Evolutionary conservation across 2,329 filamentous ascomycete species (phyloP), one percentile per base, ranked within the genome.

Genomic region (Sporothrix curviconia): DNA sequence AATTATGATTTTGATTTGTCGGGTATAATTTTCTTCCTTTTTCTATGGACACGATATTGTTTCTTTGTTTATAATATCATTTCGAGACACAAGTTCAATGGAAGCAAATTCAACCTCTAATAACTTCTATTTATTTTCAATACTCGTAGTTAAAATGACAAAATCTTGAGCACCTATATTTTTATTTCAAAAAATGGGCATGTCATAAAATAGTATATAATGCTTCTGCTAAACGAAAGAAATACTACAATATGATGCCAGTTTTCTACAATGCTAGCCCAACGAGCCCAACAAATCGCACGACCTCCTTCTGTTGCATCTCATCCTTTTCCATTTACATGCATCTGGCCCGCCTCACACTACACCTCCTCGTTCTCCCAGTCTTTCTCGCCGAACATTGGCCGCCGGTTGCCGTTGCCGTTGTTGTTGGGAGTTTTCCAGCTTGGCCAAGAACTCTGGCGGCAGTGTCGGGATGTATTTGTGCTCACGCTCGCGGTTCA

Each of bases 391-490:
- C 74, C 76, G 71, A 81, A 85, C 72, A 84, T 81, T 19, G 80
- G 80, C 40, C 75, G 73, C 64, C 72, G 78, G 37, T 42, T 55
- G n/a, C 54, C 55, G 28, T 76, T 72, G 59, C 71, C 73, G 55
- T 17, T 44, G 7, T 76, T 78, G 60, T n/a, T n/a, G n/a, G n/a
- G 72, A 77, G 51, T 77, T 73, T 70, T 96, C 92, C 49, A 99
- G 78, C 74, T 91, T 95, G 60, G 87, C 84, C 60, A 99, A 76
- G 68, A 97, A 96, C 72, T 99, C 94, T 0, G 92, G 87, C 17
- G 94, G 92, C 55, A 99, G 89, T 0, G 90, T 95, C 2, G 94
- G 94, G 46, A 96, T 95, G 70, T 99, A 99, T 73, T 96, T 96
- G 63, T 90, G 81, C 71, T 95, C 94, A 57, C 91, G 81, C 72